These are phyloP conservation scores for Myxozyma neglecta DNA, from an alignment of 805 yeast species.

Conservation along the genomic window DNA sequence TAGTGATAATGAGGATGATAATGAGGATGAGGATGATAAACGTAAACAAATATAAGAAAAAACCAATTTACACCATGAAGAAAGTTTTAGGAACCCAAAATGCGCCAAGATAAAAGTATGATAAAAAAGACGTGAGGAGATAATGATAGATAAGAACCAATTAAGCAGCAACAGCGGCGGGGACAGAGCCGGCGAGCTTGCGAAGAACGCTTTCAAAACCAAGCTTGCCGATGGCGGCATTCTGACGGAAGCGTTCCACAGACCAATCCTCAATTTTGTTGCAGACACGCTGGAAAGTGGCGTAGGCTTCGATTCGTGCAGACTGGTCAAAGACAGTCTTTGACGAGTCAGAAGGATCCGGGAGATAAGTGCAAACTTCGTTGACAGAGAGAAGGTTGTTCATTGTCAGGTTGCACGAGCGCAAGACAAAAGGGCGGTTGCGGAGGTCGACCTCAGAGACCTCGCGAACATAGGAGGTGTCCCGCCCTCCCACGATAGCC, in stretches of 20 bases:
- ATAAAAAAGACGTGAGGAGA: background rate
- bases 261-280: conserved; percentile 91
- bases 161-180: conserved; percentile 21
- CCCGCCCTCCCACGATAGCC: conserved; percentile 68
- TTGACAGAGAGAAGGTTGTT: conserved; percentile 70
- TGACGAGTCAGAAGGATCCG: conserved; percentile 57
- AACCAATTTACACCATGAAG: background rate
- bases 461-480: conserved; percentile 80
- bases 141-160: background rate
- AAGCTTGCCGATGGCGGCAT: conserved; percentile 74
- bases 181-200: conserved; percentile 33
- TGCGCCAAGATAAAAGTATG: background rate
- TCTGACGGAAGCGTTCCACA: conserved; percentile 81
- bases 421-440: conserved; percentile 64
- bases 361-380: conserved; percentile 81
- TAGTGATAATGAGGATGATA: too few relatives aligned
- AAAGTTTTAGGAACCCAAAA: background rate
- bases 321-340: conserved; percentile 63
- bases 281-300: conserved; percentile 66
- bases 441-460: conserved; percentile 77
- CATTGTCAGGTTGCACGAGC: conserved; percentile 86
- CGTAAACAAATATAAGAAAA: background rate
- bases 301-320: conserved; percentile 87
- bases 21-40: too few relatives aligned
- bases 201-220: conserved; percentile 84